Conservation (phyloP, 495 filamentous ascomycete species). For the Penicillium daleae region DNA sequence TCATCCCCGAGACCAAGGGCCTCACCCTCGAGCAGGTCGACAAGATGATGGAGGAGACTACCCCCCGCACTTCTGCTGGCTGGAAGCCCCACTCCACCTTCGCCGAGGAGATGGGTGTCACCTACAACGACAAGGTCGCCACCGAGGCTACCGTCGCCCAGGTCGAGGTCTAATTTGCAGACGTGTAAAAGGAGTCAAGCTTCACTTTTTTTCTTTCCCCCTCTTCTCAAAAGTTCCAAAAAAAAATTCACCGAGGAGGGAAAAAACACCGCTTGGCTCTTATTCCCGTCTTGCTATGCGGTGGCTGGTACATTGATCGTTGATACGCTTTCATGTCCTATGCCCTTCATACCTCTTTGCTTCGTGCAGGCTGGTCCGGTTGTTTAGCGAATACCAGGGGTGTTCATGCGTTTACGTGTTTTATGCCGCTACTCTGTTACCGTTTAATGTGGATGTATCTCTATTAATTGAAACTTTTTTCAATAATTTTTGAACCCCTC, state of each 20-base stretch:
- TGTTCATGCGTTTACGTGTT: constrained; percentile 23
- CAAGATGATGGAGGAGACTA: constrained; percentile 86
- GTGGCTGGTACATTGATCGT: not conserved
- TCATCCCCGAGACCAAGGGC: constrained; percentile 86
- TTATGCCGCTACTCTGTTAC: constrained; percentile 13
- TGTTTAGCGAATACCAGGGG: constrained; percentile 26
- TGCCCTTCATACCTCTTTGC: constrained; percentile 4
- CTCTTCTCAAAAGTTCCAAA: not conserved
- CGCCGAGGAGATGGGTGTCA: constrained; percentile 63
- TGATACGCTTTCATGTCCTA: not conserved
- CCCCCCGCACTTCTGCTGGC: constrained; percentile 70
- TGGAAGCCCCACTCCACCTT: constrained; percentile 80
- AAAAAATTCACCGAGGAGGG: no score
- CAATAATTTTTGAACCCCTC: not conserved
- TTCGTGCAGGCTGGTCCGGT: constrained; percentile 13
- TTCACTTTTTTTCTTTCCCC: not conserved
- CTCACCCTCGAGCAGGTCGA: constrained; percentile 88
- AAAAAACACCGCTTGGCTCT: not conserved
- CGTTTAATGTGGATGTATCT: constrained; percentile 22
- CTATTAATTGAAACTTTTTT: constrained; percentile 16
- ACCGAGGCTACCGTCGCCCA: constrained; percentile 36
- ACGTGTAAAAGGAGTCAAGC: not conserved
- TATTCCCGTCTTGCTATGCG: not conserved
- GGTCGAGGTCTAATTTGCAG: constrained; percentile 36
- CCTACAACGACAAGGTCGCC: constrained; percentile 44